Conservation (phyloP, 305 asterid genomes). For the Plantago lanceolata region DNA sequence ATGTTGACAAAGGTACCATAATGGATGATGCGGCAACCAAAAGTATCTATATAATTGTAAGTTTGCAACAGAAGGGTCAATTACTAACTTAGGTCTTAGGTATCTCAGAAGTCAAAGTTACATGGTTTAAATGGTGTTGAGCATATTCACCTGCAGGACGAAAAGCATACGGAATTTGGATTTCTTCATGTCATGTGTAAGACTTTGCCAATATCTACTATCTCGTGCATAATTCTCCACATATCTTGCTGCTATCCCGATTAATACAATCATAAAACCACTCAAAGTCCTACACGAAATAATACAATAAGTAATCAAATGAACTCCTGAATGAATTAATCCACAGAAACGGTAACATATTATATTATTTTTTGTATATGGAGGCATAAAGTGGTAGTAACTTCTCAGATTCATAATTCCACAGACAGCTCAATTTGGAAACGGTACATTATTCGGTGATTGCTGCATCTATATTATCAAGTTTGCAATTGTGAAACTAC, state of each 20-base stretch:
- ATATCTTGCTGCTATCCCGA: slow-evolving; percentile 63
- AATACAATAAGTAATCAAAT: slow-evolving; percentile 19
- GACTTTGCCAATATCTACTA: slow-evolving; percentile 48
- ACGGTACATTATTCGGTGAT: not conserved
- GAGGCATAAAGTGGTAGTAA: not conserved
- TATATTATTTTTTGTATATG: not conserved
- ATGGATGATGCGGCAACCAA: slow-evolving; percentile 68
- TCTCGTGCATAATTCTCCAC: slow-evolving; percentile 50
- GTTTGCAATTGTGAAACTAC: not conserved
- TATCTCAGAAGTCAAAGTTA: slow-evolving; percentile 5
- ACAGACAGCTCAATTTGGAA: not conserved
- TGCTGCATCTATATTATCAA: not conserved
- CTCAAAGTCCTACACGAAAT: slow-evolving; percentile 50
- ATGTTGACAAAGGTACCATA: slow-evolving; percentile 82
- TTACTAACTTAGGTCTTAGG: slow-evolving; percentile 14
- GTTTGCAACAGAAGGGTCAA: slow-evolving; percentile 26
- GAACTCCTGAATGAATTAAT: not conserved
- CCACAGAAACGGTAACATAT: not conserved
- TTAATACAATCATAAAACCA: slow-evolving; percentile 59
- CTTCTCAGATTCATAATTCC: not conserved
- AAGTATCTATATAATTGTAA: slow-evolving; percentile 46
- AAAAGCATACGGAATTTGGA: slow-evolving; percentile 57
- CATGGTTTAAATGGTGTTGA: slow-evolving; percentile 17
- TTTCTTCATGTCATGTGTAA: slow-evolving; percentile 44
- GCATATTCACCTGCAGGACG: slow-evolving; percentile 58